Base-by-base conservation (phyloP, 306 rosid species). In the Delonix regia region DNA sequence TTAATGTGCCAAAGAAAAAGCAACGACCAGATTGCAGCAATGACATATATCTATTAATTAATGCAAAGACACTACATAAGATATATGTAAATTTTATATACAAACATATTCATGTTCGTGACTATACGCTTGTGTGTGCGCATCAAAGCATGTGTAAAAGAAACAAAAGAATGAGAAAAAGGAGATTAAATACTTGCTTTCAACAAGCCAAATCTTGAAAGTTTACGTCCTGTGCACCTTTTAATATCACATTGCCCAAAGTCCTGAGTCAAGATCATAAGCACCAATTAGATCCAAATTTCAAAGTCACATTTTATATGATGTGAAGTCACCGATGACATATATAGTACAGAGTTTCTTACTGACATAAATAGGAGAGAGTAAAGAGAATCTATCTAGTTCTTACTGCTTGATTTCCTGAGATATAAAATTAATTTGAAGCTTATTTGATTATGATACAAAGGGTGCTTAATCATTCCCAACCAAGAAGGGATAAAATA, bases 211-310 rank as follows among this genome's bases (percentile, higher is more conserved):
- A 94, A 81, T 83, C 99, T 93, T 53, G 99, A 81, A 79, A 94
- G 95, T 86, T 94, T 94, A 88, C 97, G 94, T 38, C 99, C 99
- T 0, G 97, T 94, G 88, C 97, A 94, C 74, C 79, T 88, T 91
- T 94, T 94, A 61, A 90, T 81, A 85, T 94, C 99, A 42, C 99
- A 94, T 84, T 94, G 97, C 67, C 97, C 97, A 69, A 94, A 94
- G 80, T 94, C 99, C 97, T 94, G 88, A 74, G 72, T 74, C 78
- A 82, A 69, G 77, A 77, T 73, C 48, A 79, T 18, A 22, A 70
- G 2, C 74, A 85, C n/a, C 77, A 57, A 81, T 59, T 69, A 75
- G 44, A 78, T 72, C n/a, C 69, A 72, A 82, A 64, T 36, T 16
- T 14, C 16, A 11, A 4, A 36, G 61, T 44, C n/a, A 41, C 53